phyloP scores from a whole-genome alignment of 345 rosid species.

The Arabidopsis thaliana region DNA sequence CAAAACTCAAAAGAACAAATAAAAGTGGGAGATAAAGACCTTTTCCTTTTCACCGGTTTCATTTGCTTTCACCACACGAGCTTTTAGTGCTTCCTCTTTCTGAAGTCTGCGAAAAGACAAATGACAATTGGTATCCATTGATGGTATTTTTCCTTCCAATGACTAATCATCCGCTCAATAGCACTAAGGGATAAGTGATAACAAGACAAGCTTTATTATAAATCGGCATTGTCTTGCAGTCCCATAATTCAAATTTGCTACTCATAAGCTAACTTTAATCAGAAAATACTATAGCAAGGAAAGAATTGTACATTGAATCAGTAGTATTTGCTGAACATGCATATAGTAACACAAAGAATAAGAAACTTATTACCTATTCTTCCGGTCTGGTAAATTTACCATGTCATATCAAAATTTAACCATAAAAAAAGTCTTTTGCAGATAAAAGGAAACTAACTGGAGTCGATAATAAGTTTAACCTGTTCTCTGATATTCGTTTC shows the following conservation, averaged over 20 bases:
- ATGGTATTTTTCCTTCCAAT: slow-evolving; percentile 20
- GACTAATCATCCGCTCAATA: slow-evolving; percentile 8
- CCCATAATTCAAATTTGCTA: slow-evolving; percentile 26
- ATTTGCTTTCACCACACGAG: slow-evolving; percentile 77
- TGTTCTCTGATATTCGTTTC: slow-evolving; percentile 83
- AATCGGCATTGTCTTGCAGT: neutral
- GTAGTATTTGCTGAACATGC: slow-evolving; percentile 14
- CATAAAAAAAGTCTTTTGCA: neutral
- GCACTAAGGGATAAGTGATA: slow-evolving; percentile 10
- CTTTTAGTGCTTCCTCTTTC: slow-evolving; percentile 90
- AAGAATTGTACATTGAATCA: slow-evolving; percentile 4
- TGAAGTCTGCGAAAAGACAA: slow-evolving; percentile 54
- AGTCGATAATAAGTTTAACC: slow-evolving; percentile 47
- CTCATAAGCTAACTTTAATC: neutral
- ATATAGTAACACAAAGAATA: slow-evolving; percentile 22
- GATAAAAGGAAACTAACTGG: slow-evolving; percentile 17
- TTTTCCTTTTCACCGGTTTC: slow-evolving; percentile 82
- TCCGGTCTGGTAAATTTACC: slow-evolving; percentile 6
- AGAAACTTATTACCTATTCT: neutral
- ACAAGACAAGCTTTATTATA: slow-evolving; percentile 20
- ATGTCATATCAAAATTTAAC: slow-evolving; percentile 16
- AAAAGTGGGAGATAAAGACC: slow-evolving; percentile 48
- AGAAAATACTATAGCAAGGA: slow-evolving; percentile 3
- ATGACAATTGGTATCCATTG: slow-evolving; percentile 19
- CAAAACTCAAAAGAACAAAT: slow-evolving; percentile 19